These are phyloP conservation scores for Trematosphaeria pertusa DNA, from an alignment of 2,329 filamentous ascomycete species.

Conservation along the genomic window DNA sequence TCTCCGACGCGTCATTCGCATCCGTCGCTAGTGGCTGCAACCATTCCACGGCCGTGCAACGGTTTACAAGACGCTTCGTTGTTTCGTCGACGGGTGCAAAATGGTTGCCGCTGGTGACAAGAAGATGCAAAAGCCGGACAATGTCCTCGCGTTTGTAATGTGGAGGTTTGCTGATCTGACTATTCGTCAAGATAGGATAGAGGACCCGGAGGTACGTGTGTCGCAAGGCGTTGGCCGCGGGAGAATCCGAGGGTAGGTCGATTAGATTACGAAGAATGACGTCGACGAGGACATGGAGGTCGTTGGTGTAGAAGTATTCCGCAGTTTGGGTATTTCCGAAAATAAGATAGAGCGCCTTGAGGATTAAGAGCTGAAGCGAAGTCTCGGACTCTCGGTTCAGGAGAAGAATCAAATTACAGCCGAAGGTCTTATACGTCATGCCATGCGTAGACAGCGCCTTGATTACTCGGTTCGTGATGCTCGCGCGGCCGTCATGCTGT, in stretches of 20 bases:
- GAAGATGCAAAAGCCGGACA: slow-evolving; percentile 73
- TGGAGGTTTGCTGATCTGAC: slow-evolving; percentile 83
- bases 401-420: slow-evolving; percentile 94
- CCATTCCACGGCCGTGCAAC: slow-evolving; percentile 77
- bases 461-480: slow-evolving; percentile 89
- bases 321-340: slow-evolving; percentile 92
- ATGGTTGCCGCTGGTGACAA: slow-evolving; percentile 70
- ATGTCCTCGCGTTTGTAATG: slow-evolving; percentile 94
- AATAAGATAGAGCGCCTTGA: slow-evolving; percentile 92
- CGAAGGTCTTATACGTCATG: slow-evolving; percentile 87
- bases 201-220: slow-evolving; percentile 96
- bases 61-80: slow-evolving; percentile 75
- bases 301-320: slow-evolving; percentile 99
- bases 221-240: slow-evolving; percentile 63
- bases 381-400: slow-evolving; percentile 94
- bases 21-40: slow-evolving; percentile 49
- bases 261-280: slow-evolving; percentile 97
- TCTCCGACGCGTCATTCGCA: slow-evolving; percentile 27
- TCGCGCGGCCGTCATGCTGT: slow-evolving; percentile 50
- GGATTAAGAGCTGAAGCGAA: slow-evolving; percentile 90
- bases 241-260: slow-evolving; percentile 83
- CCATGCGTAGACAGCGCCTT: slow-evolving; percentile 87
- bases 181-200: slow-evolving; percentile 88
- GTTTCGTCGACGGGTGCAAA: slow-evolving; percentile 84
- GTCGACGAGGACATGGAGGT: slow-evolving; percentile 90